phyloP scores from a whole-genome alignment of 2,329 filamentous ascomycete genomes.

The Fusarium sp. region DNA sequence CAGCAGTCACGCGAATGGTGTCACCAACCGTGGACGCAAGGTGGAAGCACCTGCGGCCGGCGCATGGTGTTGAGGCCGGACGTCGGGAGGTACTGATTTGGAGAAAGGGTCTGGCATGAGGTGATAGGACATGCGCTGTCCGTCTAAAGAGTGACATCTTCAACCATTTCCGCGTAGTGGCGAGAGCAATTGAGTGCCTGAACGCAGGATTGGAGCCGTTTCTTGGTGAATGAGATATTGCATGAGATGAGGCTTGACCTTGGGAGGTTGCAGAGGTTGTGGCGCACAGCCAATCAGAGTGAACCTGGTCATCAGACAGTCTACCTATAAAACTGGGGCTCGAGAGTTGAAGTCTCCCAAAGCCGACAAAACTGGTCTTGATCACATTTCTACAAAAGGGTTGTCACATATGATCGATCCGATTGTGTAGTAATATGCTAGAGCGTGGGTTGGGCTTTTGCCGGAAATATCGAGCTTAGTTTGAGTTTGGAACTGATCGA shows the following conservation, averaged over 20 bases:
- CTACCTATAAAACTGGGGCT: neutral
- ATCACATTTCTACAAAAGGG: neutral
- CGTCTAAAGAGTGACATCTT: constrained; percentile 36
- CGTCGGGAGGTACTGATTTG: constrained; percentile 8
- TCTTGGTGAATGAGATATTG: constrained; percentile 6
- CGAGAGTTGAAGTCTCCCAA: neutral
- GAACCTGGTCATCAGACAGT: neutral
- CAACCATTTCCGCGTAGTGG: constrained; percentile 12
- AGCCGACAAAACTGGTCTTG: neutral
- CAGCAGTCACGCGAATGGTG: constrained; percentile 55
- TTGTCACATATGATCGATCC: neutral
- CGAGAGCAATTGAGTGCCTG: constrained; percentile 5
- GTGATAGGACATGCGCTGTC: constrained; percentile 18
- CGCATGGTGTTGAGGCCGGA: constrained; percentile 18
- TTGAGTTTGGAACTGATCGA: neutral
- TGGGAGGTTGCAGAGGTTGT: constrained; percentile 2
- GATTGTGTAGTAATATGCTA: neutral
- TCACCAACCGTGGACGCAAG: constrained; percentile 47
- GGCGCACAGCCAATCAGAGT: constrained; percentile 24
- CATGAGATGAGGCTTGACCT: constrained; percentile 23
- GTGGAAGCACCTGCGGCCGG: constrained; percentile 48
- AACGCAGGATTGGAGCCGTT: constrained; percentile 8
- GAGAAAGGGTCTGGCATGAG: constrained; percentile 23
- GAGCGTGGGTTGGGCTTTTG: neutral
- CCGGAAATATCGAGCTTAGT: too few species aligned